Percentiles rank a stretch among this genome's conserved stretches.
phyloP scores from a whole-genome alignment of 2,329 filamentous ascomycete genomes.

The Blastomyces gilchristii region DNA sequence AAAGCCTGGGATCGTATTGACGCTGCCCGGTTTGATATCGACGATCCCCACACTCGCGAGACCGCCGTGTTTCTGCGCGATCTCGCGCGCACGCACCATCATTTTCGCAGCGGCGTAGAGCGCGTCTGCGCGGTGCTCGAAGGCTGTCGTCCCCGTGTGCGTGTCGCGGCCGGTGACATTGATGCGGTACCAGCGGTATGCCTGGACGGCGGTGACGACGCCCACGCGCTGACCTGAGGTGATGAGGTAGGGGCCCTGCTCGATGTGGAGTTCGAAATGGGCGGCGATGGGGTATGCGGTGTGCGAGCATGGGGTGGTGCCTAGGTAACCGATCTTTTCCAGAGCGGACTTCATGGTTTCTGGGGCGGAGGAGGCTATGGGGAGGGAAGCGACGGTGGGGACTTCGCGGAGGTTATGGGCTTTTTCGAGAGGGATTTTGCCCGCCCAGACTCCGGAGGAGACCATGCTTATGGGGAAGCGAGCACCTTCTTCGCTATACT shows the following conservation, averaged over 20 bases:
- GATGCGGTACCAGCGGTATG: slow-evolving; percentile 63
- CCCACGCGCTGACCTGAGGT: slow-evolving; percentile 53
- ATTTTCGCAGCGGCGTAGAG: slow-evolving; percentile 57
- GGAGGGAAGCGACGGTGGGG: slow-evolving; percentile 34
- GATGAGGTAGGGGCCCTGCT: slow-evolving; percentile 70
- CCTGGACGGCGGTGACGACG: slow-evolving; percentile 62
- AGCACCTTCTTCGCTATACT: slow-evolving; percentile 62
- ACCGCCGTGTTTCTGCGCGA: slow-evolving; percentile 50
- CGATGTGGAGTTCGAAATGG: slow-evolving; percentile 77
- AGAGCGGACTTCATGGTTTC: slow-evolving; percentile 60
- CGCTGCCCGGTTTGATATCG: slow-evolving; percentile 54
- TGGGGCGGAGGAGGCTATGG: slow-evolving; percentile 41
- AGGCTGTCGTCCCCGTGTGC: slow-evolving; percentile 66
- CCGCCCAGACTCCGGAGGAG: slow-evolving; percentile 67
- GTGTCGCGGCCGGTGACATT: slow-evolving; percentile 56
- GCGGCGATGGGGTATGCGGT: slow-evolving; percentile 56
- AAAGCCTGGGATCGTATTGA: slow-evolving; percentile 61
- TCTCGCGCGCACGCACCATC: slow-evolving; percentile 55
- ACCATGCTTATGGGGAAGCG: slow-evolving; percentile 68
- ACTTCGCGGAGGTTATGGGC: slow-evolving; percentile 56
- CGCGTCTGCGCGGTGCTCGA: slow-evolving; percentile 56
- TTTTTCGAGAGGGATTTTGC: slow-evolving; percentile 50
- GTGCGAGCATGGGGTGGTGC: slow-evolving; percentile 46
- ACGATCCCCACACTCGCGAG: slow-evolving; percentile 63
- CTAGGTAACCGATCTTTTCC: slow-evolving; percentile 61